phyloP scores from a whole-genome alignment of 2,329 filamentous ascomycete species.

The Ophiosphaerella narmari region DNA sequence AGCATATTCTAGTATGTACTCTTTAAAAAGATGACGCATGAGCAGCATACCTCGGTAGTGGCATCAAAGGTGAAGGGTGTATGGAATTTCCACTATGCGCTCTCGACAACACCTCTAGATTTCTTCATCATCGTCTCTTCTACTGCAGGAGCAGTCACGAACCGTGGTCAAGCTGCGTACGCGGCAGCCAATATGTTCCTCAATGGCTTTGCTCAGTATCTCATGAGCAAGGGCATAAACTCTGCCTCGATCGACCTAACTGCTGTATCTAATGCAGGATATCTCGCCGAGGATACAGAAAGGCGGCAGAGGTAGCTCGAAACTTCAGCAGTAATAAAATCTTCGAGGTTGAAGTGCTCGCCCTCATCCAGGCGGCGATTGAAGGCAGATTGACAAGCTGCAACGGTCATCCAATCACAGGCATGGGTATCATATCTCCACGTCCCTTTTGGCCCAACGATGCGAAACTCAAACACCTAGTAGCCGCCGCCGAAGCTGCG shows the following conservation, averaged over 20 bases:
- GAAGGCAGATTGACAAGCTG: conserved; percentile 24
- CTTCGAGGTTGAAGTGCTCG: conserved; percentile 31
- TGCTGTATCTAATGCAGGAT: conserved; percentile 33
- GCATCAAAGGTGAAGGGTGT: conserved; percentile 25
- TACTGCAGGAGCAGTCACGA: conserved; percentile 20
- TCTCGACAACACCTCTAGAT: conserved; percentile 29
- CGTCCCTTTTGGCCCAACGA: conserved; percentile 34
- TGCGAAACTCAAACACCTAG: conserved; percentile 31
- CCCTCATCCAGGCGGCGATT: conserved; percentile 25
- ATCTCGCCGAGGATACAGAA: conserved; percentile 28
- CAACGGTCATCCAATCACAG: conserved; percentile 33
- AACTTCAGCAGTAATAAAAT: conserved; percentile 33
- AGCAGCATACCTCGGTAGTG: conserved; percentile 22
- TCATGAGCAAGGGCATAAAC: conserved; percentile 17
- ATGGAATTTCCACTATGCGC: conserved; percentile 22
- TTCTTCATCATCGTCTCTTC: conserved; percentile 49
- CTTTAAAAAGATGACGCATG: conserved; percentile 25
- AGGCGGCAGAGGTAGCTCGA: conserved; percentile 25
- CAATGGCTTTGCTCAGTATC: conserved; percentile 31
- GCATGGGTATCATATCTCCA: conserved; percentile 29
- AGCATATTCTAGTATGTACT: conserved; percentile 17
- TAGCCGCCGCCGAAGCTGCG: conserved; percentile 24
- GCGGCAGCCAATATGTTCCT: conserved; percentile 36
- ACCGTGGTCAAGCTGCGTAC: conserved; percentile 29
- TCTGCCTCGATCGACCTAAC: conserved; percentile 29